Base-by-base conservation (phyloP, 352 stramenopile genomes). In the Globisporangium spiculum region DNA sequence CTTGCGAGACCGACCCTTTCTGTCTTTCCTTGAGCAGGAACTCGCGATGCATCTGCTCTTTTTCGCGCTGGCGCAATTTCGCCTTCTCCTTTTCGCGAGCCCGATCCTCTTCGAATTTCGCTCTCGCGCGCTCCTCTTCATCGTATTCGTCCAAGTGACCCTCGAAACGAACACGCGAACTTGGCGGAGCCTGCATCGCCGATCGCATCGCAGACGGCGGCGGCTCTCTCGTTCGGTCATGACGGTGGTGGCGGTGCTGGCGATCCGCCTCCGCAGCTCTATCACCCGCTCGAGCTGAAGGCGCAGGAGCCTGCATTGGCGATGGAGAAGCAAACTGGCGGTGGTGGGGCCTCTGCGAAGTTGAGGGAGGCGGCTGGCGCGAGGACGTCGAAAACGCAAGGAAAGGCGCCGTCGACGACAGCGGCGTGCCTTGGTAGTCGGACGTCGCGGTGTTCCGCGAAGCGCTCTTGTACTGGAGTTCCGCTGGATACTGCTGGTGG, bases 381-480 rank as follows among this genome's bases (percentile, higher is more conserved):
- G 32, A 56, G 5, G 36, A 75, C 32, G 44, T 77, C 2, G 79
- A 81, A 30, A 80, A 85, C 20, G 81, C 75, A 55, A 88, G 69
- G 56, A 77, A 87, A 0, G 79, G 79, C 36, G 79, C 77, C 0
- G 79, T 79, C 69, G 83, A 77, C 12, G 77, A 72, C 6, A 75
- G 67, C 12, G 79, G 74, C 0, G 72, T 75, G 10, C 74, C 76
- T 44, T 79, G 83, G 20, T 78, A 67, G 66, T 78, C 70, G 3
- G 38, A 27, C 10, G 53, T 38, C 53, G 53, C 20, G 26, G 53
- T 59, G 53, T 59, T 60, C 2, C 73, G 67, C 1, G 77, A 85
- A 27, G 72, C 69, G 58, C 79, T 88, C 52, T 80, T 71, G 55
- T 82, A 77, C 63, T 90, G 80, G 62, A 67, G 68, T 63, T 79